These are phyloP conservation scores for Globisporangium canariense DNA, from an alignment of 352 stramenopile species.

Conservation along the genomic window DNA sequence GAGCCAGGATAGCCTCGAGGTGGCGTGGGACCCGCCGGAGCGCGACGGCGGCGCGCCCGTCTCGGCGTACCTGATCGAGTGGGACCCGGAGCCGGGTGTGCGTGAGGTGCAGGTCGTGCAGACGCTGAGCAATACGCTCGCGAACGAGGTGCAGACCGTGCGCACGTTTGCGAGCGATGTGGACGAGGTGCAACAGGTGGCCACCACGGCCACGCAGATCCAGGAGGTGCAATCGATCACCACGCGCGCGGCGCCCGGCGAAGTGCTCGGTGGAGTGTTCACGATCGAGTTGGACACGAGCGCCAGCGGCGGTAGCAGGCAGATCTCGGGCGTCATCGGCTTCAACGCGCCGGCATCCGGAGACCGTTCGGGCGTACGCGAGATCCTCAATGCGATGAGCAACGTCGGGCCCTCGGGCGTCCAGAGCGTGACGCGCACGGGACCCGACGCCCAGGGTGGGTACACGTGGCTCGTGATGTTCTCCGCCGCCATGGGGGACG, in stretches of 20 bases:
- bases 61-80: constrained; percentile 86
- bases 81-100: constrained; percentile 88
- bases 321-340: constrained; percentile 91
- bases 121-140: constrained; percentile 75
- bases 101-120: constrained; percentile 88
- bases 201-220: constrained; percentile 55
- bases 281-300: constrained; percentile 91
- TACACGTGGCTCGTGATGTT: constrained; percentile 94
- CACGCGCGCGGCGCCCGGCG: constrained; percentile 74
- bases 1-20: constrained; percentile 63
- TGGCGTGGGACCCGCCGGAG: constrained; percentile 71
- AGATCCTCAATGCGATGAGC: constrained; percentile 80
- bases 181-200: constrained; percentile 88
- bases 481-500: constrained; percentile 51
- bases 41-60: constrained; percentile 74
- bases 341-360: constrained; percentile 64
- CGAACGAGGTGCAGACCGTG: constrained; percentile 94
- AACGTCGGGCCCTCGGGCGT: constrained; percentile 65
- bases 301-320: constrained; percentile 72
- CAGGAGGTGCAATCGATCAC: constrained; percentile 85
- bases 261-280: constrained; percentile 87
- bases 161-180: constrained; percentile 81
- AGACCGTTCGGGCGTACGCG: constrained; percentile 43
- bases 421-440: constrained; percentile 53
- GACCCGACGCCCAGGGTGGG: constrained; percentile 75